A percentile compares a stretch with the other conserved stretches of the same genome.
Evolutionary conservation across 805 yeast species (phyloP).

Genomic region (Starmera caribaea): DNA sequence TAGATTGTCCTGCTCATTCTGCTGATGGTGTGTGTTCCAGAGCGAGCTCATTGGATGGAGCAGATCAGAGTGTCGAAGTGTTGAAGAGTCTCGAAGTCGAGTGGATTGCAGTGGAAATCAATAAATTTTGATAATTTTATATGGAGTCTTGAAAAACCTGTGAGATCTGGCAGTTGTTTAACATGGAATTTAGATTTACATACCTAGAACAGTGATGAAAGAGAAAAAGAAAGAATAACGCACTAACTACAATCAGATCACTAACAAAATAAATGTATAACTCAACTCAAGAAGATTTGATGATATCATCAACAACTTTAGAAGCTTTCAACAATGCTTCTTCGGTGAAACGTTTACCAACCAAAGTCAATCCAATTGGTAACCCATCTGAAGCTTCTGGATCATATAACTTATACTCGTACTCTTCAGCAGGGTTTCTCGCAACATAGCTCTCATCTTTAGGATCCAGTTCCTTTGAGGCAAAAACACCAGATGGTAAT

Average conservation of each 20-base stretch:
- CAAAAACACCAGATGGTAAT: conserved; percentile 50
- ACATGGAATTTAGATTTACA: too few relatives aligned
- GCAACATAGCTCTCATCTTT: conserved; percentile 24
- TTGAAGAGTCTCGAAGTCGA: neutral
- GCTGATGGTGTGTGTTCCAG: neutral
- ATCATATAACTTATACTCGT: conserved; percentile 15
- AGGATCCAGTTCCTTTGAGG: conserved; percentile 38
- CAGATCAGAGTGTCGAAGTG: neutral
- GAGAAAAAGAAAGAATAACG: neutral
- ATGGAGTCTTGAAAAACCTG: neutral
- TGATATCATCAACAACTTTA: conserved; percentile 33
- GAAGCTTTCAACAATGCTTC: conserved; percentile 38
- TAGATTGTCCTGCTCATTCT: neutral
- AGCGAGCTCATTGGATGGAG: neutral
- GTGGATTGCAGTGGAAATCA: neutral
- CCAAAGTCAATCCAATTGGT: conserved; percentile 40
- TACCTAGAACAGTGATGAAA: neutral
- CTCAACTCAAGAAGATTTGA: conserved; percentile 17
- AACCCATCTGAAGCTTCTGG: conserved; percentile 46
- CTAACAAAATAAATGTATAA: neutral
- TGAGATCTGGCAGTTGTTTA: neutral
- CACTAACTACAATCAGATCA: neutral
- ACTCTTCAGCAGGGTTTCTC: conserved; percentile 25
- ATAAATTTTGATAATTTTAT: too few relatives aligned
- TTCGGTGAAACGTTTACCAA: conserved; percentile 41